phyloP scores from a whole-genome alignment of 2,329 filamentous ascomycete genomes.

The Chaetomiaceae sp. region DNA sequence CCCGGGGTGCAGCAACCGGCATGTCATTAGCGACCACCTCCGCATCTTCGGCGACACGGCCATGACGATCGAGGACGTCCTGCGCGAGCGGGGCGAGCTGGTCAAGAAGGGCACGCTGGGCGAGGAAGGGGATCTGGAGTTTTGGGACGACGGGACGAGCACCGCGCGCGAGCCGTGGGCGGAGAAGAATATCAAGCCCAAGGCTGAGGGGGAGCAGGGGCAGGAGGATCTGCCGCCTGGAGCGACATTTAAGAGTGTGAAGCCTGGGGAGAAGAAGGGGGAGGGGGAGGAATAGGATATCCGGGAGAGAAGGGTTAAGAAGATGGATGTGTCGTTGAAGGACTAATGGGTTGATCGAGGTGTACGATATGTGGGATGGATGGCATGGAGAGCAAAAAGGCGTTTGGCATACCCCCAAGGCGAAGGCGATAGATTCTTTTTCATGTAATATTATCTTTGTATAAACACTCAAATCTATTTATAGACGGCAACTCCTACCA shows the following conservation, averaged over 20 bases:
- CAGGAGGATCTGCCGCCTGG: constrained; percentile 24
- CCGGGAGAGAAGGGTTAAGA: not conserved
- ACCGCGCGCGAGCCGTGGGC: constrained; percentile 27
- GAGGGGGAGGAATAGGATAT: not conserved
- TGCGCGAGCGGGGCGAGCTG: constrained; percentile 68
- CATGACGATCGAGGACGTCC: constrained; percentile 71
- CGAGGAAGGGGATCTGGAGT: constrained; percentile 82
- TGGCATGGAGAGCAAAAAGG: too few relatives aligned
- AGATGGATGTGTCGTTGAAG: too few relatives aligned
- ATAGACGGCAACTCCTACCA: not conserved
- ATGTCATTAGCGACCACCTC: constrained; percentile 89
- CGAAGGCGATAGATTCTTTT: not conserved
- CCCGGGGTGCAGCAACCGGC: constrained; percentile 77
- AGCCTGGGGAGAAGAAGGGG: constrained; percentile 12
- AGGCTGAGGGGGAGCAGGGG: constrained; percentile 2
- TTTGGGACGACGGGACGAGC: constrained; percentile 72
- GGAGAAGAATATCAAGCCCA: constrained; percentile 8
- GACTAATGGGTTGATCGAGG: too few relatives aligned
- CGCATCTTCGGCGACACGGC: constrained; percentile 67
- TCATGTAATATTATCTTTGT: constrained; percentile 8
- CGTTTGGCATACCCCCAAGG: not conserved
- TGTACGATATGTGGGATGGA: too few relatives aligned
- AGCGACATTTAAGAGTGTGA: constrained; percentile 27
- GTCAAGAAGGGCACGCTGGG: constrained; percentile 68
- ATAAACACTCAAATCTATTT: constrained; percentile 1